These are phyloP conservation scores for Boletus reticulatus DNA, from an alignment of 768 basidiomycete species.

Conservation along the genomic window DNA sequence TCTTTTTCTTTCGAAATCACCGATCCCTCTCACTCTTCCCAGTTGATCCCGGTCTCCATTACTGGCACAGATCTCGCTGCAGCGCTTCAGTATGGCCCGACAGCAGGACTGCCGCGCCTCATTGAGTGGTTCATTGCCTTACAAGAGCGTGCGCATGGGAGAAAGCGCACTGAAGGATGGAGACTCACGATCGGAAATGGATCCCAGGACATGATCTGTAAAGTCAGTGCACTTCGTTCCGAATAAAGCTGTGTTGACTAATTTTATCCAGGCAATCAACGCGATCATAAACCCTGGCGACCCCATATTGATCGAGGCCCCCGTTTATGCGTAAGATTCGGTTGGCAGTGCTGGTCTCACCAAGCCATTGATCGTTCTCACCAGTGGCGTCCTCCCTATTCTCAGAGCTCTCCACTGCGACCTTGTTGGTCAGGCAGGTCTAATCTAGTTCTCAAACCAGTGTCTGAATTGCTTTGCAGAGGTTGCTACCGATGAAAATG, in stretches of 20 bases:
- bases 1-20: constrained; percentile 66
- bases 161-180: constrained; percentile 68
- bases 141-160: constrained; percentile 67
- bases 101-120: constrained; percentile 64
- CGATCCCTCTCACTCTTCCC: constrained; percentile 43
- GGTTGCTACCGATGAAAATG: constrained; percentile 73
- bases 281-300: constrained; percentile 79
- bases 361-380: constrained; percentile 6
- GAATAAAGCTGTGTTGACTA: constrained; percentile 2
- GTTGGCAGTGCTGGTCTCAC: constrained; percentile 12
- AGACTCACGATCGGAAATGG: constrained; percentile 74
- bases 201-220: constrained; percentile 87
- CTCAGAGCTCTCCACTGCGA: constrained; percentile 56
- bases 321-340: constrained; percentile 64
- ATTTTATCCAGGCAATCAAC: constrained; percentile 54
- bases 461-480: constrained; percentile 43
- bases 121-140: constrained; percentile 68
- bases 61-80: constrained; percentile 56
- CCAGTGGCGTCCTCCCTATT: constrained; percentile 65
- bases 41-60: constrained; percentile 52
- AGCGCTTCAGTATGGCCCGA: constrained; percentile 77
- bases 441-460: not conserved
- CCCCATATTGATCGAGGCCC: constrained; percentile 76
- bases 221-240: constrained; percentile 43
- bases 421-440: constrained; percentile 47